Evolutionary conservation across 73 alveolate genomes (phyloP).

Genomic region (Uronychia setigera): DNA sequence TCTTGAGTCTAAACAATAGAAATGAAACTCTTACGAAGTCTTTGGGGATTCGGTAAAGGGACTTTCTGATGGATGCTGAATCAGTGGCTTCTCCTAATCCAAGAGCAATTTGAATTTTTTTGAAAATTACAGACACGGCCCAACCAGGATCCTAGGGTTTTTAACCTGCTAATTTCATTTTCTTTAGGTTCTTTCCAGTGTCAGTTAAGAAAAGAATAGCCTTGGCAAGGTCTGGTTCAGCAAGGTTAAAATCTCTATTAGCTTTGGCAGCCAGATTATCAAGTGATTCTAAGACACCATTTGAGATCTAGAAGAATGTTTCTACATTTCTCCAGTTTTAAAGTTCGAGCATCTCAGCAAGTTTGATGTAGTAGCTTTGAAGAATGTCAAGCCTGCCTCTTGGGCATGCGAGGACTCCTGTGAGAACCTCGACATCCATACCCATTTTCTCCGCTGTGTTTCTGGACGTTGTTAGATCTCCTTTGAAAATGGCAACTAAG

Average conservation of each 20-base stretch:
- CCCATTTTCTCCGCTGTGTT: constrained; percentile 5
- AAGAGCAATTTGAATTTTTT: background rate
- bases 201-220: background rate
- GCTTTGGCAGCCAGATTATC: background rate
- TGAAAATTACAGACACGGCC: background rate
- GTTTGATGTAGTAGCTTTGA: background rate
- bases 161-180: too few relatives aligned
- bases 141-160: too few relatives aligned
- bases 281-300: background rate
- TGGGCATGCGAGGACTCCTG: constrained; percentile 24
- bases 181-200: background rate
- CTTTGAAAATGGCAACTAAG: constrained; percentile 1
- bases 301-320: background rate
- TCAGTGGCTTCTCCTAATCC: too few relatives aligned
- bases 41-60: too few relatives aligned
- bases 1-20: too few relatives aligned
- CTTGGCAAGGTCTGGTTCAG: background rate
- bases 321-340: background rate
- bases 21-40: too few relatives aligned
- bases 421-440: background rate
- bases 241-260: background rate
- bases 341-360: background rate
- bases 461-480: constrained; percentile 4
- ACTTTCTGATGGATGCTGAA: too few relatives aligned
- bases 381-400: background rate